phyloP scores from a whole-genome alignment of 1,284 basidiomycete species.

The Ustanciosporium gigantosporum region DNA sequence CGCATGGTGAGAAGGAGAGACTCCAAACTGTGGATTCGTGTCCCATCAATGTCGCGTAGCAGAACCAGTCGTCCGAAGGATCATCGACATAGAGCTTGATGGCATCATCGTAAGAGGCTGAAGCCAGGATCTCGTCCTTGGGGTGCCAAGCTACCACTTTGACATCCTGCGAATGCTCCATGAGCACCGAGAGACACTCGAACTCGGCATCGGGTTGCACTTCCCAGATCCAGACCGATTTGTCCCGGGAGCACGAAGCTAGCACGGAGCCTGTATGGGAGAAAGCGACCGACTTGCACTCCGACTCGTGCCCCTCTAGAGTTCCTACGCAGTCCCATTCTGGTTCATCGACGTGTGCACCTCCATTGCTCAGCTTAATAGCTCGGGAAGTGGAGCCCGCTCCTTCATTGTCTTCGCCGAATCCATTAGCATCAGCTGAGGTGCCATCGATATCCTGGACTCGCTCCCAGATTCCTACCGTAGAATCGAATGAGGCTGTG shows the following conservation, averaged over 20 bases:
- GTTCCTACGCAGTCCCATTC: constrained; percentile 80
- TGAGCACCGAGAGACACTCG: constrained; percentile 90
- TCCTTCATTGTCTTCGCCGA: background rate
- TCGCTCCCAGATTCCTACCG: constrained; percentile 85
- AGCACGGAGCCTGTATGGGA: constrained; percentile 77
- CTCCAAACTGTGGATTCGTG: constrained; percentile 86
- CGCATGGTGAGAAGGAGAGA: constrained; percentile 76
- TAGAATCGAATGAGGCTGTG: constrained; percentile 91
- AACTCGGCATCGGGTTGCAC: constrained; percentile 75
- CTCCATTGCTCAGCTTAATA: constrained; percentile 64
- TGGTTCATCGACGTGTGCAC: constrained; percentile 28
- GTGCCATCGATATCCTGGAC: constrained; percentile 56
- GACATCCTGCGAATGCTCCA: constrained; percentile 97
- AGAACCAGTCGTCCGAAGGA: constrained; percentile 91
- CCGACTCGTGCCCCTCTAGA: constrained; percentile 93
- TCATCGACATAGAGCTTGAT: constrained; percentile 94
- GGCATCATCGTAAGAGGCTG: constrained; percentile 94
- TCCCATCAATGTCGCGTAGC: constrained; percentile 77
- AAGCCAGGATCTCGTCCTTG: constrained; percentile 89
- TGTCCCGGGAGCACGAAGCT: constrained; percentile 91
- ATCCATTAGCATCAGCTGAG: constrained; percentile 5
- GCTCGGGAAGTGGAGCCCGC: constrained; percentile 4
- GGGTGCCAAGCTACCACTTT: constrained; percentile 96
- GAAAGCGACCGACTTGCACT: constrained; percentile 93
- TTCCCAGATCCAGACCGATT: constrained; percentile 99